Evolutionary conservation across 2,329 filamentous ascomycete species (phyloP).

Genomic region (Diaporthe nobilis): DNA sequence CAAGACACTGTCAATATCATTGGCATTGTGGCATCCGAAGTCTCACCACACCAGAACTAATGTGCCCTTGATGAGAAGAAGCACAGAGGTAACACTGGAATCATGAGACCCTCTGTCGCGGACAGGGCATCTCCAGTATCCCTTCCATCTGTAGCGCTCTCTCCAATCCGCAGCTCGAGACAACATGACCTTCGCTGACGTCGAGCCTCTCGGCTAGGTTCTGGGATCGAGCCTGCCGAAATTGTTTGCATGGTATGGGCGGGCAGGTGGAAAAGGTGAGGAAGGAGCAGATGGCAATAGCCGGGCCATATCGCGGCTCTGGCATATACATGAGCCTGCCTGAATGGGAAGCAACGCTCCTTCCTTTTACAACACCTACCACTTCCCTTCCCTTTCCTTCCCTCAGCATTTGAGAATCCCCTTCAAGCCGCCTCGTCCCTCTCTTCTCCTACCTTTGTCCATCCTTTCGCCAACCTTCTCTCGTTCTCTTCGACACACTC

Average conservation of each 20-base stretch:
- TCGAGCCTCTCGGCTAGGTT: background rate
- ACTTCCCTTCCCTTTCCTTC: conserved; percentile 38
- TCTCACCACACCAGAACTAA: conserved; percentile 25
- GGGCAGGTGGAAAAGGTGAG: background rate
- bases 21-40: conserved; percentile 15
- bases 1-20: background rate
- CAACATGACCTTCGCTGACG: conserved; percentile 1
- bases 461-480: conserved; percentile 30
- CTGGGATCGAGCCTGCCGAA: conserved; percentile 1
- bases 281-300: conserved; percentile 14
- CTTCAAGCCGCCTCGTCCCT: conserved; percentile 27
- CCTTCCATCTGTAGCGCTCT: background rate
- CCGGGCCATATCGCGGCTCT: background rate
- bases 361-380: conserved; percentile 36
- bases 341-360: conserved; percentile 26
- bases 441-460: conserved; percentile 39
- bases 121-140: background rate
- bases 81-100: conserved; percentile 1
- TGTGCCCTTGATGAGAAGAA: conserved; percentile 33
- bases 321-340: conserved; percentile 7
- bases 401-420: background rate
- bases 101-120: background rate
- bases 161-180: background rate
- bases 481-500: conserved; percentile 35
- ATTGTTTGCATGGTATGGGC: background rate